Evolutionary conservation across 2,329 filamentous ascomycete species (phyloP), one percentile per base, ranked within the genome.

Genomic region (Fusarium pseudocircinatum): DNA sequence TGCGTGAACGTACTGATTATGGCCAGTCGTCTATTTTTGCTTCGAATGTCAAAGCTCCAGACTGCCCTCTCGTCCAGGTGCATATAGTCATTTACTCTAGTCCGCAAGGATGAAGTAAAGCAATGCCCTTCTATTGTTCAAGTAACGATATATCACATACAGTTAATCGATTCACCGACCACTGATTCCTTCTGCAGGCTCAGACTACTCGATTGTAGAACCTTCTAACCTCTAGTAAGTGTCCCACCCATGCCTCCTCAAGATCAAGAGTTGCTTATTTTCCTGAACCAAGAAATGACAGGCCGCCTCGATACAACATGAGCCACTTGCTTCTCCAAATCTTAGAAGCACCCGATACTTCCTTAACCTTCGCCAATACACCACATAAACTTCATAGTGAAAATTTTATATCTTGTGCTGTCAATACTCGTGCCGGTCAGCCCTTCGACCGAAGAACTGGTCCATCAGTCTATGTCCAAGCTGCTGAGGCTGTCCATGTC

Each of bases 141-240:
- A 61, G 58, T 26, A 74, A 49, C 32, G 32, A 34, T 43, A 53
- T 57, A 53, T 37, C 60, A 63, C 62, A 64, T 69, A 72, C 63
- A 69, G 46, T 50, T 42, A 36, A 52, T 64, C 46, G 34, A 42
- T 60, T 57, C 46, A 59, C n/a, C 22, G 46, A 44, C 40, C 49
- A 57, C 43, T 34, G 30, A 46, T 46, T 54, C 44, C 46, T 70
- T 47, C 52, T 37, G 60, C 59, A 52, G 69, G 62, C 59, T 74
- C 49, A 46, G 69, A 65, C 60, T 69, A 56, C 60, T 72, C 52
- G 54, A 54, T 61, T 63, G 59, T 44, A 69, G 60, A 63, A 69
- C 64, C 70, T 63, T 75, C 69, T 74, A 73, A 63, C 71, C 66
- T 77, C 75, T 77, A 77, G 67, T 69, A 69, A 77, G 66, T 65